Percentiles rank a stretch among this genome's conserved stretches.
These are phyloP conservation scores for Moniliella sp. DNA, from an alignment of 1,284 basidiomycete species.

Conservation along the genomic window DNA sequence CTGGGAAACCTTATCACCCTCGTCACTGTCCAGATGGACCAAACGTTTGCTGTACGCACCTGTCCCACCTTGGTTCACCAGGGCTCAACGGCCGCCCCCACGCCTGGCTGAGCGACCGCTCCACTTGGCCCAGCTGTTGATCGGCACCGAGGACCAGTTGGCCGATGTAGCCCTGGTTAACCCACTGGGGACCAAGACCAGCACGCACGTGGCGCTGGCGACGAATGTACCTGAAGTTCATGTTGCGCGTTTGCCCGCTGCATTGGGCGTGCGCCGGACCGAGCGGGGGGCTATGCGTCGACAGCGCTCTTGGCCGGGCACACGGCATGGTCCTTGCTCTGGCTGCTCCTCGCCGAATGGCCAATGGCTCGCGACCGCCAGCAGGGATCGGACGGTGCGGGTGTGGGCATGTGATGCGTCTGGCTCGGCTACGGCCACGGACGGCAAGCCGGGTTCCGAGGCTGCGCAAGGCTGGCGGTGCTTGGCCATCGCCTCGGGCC, in stretches of 20 bases:
- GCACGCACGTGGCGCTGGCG: slow-evolving; percentile 68
- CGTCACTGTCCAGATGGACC: slow-evolving; percentile 70
- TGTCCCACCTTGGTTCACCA: slow-evolving; percentile 37
- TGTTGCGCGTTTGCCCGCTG: slow-evolving; percentile 48
- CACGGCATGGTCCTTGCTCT: slow-evolving; percentile 68
- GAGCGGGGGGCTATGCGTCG: too few relatives aligned
- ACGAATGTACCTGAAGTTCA: slow-evolving; percentile 84
- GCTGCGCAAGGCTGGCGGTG: slow-evolving; percentile 51
- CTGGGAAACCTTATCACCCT: too few relatives aligned
- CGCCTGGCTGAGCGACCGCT: slow-evolving; percentile 42
- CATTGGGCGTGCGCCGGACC: too few relatives aligned
- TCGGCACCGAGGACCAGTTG: slow-evolving; percentile 96
- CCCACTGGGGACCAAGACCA: too few relatives aligned
- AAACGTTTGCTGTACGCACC: slow-evolving; percentile 39
- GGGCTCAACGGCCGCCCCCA: slow-evolving; percentile 45
- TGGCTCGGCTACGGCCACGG: too few relatives aligned
- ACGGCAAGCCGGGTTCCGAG: too few relatives aligned
- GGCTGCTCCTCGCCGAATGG: slow-evolving; percentile 49
- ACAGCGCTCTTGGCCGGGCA: slow-evolving; percentile 39
- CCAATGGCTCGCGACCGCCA: slow-evolving; percentile 59
- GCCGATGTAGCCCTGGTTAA: slow-evolving; percentile 53
- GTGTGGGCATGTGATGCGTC: slow-evolving; percentile 44
- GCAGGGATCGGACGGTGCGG: slow-evolving; percentile 71
- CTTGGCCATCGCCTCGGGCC: slow-evolving; percentile 70
- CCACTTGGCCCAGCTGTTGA: slow-evolving; percentile 56